phyloP scores from a whole-genome alignment of 164 flowering plant species.

The Cinnamomum micranthum region DNA sequence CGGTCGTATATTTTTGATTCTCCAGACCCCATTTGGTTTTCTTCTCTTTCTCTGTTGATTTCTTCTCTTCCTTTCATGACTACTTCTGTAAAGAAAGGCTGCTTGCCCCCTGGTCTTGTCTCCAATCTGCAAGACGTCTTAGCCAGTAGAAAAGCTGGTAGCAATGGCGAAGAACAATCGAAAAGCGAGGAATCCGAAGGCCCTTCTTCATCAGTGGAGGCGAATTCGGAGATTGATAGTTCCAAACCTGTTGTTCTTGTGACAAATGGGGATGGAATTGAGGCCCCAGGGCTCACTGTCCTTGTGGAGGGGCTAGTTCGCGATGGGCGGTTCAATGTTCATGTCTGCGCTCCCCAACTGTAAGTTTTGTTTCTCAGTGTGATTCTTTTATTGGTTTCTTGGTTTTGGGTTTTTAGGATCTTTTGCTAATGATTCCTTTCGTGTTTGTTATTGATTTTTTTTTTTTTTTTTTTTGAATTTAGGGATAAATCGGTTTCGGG shows the following conservation, averaged over 20 bases:
- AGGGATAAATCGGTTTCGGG: slow-evolving; percentile 78
- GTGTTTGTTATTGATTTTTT: not conserved
- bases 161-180: slow-evolving; percentile 8
- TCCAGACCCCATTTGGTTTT: not conserved
- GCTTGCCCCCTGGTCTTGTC: slow-evolving; percentile 72
- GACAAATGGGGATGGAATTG: slow-evolving; percentile 89
- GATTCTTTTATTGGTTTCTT: not conserved
- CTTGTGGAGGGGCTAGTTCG: slow-evolving; percentile 76
- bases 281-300: slow-evolving; percentile 62
- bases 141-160: not conserved
- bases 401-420: not conserved
- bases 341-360: slow-evolving; percentile 94
- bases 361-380: slow-evolving; percentile 23
- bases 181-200: slow-evolving; percentile 22
- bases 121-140: slow-evolving; percentile 78
- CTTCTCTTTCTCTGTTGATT: not conserved
- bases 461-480: not conserved
- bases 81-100: slow-evolving; percentile 54
- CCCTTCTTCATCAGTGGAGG: slow-evolving; percentile 22
- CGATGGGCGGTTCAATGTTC: slow-evolving; percentile 57
- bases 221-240: slow-evolving; percentile 14
- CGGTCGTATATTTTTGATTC: not conserved
- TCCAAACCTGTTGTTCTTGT: slow-evolving; percentile 71
- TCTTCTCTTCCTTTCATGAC: slow-evolving; percentile 16
- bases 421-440: not conserved